Percentiles rank a stretch among this genome's conserved stretches.
phyloP scores from a whole-genome alignment of 179 eudicot genomes.

The Camellia oleifera region DNA sequence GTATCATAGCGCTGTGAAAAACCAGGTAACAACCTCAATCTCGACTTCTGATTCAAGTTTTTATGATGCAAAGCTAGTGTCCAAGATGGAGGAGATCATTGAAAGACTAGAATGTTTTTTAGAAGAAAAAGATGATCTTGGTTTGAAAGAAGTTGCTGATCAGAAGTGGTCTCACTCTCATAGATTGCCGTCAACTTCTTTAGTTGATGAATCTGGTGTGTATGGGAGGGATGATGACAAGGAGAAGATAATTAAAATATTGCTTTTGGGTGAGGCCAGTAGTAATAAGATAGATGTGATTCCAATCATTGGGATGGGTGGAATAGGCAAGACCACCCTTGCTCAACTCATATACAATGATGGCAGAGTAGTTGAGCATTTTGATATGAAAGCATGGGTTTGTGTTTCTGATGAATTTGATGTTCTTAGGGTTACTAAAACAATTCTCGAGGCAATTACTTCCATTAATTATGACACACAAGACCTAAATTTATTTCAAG shows the following conservation, averaged over 20 bases:
- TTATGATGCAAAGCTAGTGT: too few species aligned
- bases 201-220: too few species aligned
- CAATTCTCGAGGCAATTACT: constrained; percentile 4
- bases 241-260: constrained; percentile 1
- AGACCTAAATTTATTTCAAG: neutral
- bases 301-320: constrained; percentile 19
- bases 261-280: neutral
- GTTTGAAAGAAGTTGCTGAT: too few species aligned
- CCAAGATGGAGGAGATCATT: too few species aligned
- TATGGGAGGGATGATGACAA: constrained; percentile 25
- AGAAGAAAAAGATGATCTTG: too few species aligned
- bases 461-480: too few species aligned
- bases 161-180: too few species aligned
- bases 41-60: too few species aligned
- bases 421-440: neutral
- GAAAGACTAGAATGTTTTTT: too few species aligned
- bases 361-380: neutral
- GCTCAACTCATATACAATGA: constrained; percentile 17
- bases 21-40: too few species aligned
- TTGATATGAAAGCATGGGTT: constrained; percentile 12
- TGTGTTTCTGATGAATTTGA: constrained; percentile 20
- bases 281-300: neutral
- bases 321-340: constrained; percentile 20
- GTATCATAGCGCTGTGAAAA: too few species aligned
- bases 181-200: too few species aligned